These are phyloP conservation scores for Oenanthe sinensis DNA, from an alignment of 129 eudicot species.

Conservation along the genomic window DNA sequence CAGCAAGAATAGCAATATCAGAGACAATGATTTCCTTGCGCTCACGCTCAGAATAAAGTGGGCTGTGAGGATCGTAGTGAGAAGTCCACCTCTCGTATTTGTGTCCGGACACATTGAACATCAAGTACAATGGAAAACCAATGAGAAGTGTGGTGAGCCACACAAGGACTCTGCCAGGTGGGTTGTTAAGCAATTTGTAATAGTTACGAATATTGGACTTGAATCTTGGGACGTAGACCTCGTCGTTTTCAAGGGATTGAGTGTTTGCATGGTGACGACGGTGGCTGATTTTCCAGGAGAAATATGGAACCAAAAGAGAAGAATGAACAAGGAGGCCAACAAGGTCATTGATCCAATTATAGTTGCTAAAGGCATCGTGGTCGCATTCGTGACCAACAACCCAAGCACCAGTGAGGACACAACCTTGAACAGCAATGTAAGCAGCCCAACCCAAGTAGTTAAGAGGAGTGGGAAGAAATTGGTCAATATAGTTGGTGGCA, in stretches of 20 bases:
- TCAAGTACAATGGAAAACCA: slow-evolving; percentile 25
- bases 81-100: slow-evolving; percentile 36
- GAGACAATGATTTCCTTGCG: slow-evolving; percentile 29
- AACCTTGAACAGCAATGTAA: slow-evolving; percentile 25
- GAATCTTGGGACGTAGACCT: slow-evolving; percentile 28
- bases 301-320: slow-evolving; percentile 24
- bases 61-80: slow-evolving; percentile 33
- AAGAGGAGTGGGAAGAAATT: slow-evolving; percentile 12
- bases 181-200: slow-evolving; percentile 26
- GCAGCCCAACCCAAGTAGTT: slow-evolving; percentile 25
- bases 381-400: slow-evolving; percentile 33
- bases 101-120: slow-evolving; percentile 31
- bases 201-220: slow-evolving; percentile 21
- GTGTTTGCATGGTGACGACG: slow-evolving; percentile 33
- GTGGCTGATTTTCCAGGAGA: slow-evolving; percentile 32
- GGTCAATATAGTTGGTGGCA: slow-evolving; percentile 20
- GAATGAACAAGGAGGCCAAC: slow-evolving; percentile 29
- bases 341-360: slow-evolving; percentile 23
- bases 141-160: slow-evolving; percentile 22
- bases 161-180: slow-evolving; percentile 30
- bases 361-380: slow-evolving; percentile 27
- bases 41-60: slow-evolving; percentile 32
- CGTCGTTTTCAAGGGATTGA: slow-evolving; percentile 30
- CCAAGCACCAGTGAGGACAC: slow-evolving; percentile 33
- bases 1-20: slow-evolving; percentile 28